Evolutionary conservation across 306 rosid genomes (phyloP).

Genomic region (Fragaria ananassa): DNA sequence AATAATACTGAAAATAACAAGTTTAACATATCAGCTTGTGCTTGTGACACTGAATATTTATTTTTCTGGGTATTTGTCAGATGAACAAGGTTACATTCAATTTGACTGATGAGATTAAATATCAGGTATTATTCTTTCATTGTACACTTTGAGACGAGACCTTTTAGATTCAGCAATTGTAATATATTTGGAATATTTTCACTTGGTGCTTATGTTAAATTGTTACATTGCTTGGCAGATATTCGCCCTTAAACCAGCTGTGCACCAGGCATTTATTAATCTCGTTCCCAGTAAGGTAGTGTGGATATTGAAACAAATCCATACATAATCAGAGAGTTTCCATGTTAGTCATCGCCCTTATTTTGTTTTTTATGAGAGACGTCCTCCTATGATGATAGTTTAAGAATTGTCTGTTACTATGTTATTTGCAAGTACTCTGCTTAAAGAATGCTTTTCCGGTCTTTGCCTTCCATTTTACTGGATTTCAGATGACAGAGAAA

Average conservation of each 20-base stretch:
- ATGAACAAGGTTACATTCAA: conserved; percentile 89
- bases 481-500: conserved; percentile 76
- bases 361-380: neutral
- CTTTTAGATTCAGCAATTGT: neutral
- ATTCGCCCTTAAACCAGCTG: conserved; percentile 92
- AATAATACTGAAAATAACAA: neutral
- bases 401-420: neutral
- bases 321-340: conserved; percentile 10
- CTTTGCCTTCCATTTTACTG: conserved; percentile 13
- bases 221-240: conserved; percentile 52
- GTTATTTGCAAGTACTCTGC: conserved; percentile 13
- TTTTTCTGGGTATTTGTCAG: conserved; percentile 41
- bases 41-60: conserved; percentile 14
- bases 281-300: conserved; percentile 83
- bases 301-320: conserved; percentile 23
- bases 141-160: conserved; percentile 6
- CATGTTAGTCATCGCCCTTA: neutral
- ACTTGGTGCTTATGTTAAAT: conserved; percentile 10
- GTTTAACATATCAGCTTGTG: conserved; percentile 14
- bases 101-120: conserved; percentile 89
- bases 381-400: neutral
- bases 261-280: conserved; percentile 80
- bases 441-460: conserved; percentile 6
- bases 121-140: conserved; percentile 61
- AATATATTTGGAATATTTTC: neutral